A percentile compares a stretch with the other conserved stretches of the same genome.
Evolutionary conservation across 1,284 basidiomycete species (phyloP).

Genomic region (Veloboletus limbatus): DNA sequence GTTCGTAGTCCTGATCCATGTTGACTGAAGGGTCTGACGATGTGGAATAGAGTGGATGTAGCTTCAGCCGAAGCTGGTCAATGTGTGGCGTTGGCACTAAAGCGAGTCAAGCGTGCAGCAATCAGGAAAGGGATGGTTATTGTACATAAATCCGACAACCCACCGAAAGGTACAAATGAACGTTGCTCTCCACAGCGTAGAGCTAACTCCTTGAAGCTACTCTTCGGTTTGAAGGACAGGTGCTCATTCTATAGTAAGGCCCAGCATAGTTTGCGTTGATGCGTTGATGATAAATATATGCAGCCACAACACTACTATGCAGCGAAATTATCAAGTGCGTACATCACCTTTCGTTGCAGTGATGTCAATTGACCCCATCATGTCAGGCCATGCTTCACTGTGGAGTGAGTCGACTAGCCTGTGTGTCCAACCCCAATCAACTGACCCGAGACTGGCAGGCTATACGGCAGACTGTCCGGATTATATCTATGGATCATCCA

Average conservation of each 20-base stretch:
- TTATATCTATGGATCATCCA: slow-evolving; percentile 85
- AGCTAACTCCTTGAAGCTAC: slow-evolving; percentile 49
- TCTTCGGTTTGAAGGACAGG: slow-evolving; percentile 79
- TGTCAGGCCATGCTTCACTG: slow-evolving; percentile 80
- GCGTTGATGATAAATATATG: slow-evolving; percentile 21
- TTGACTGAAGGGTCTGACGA: slow-evolving; percentile 2
- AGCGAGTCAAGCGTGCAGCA: slow-evolving; percentile 78
- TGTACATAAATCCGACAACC: slow-evolving; percentile 74
- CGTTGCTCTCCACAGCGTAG: not conserved
- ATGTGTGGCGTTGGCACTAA: slow-evolving; percentile 91
- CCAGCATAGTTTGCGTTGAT: not conserved
- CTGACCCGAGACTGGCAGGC: slow-evolving; percentile 45
- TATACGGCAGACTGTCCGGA: slow-evolving; percentile 86
- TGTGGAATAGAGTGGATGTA: slow-evolving; percentile 66
- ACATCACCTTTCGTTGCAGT: not conserved
- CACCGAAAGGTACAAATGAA: slow-evolving; percentile 59
- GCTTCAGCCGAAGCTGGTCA: slow-evolving; percentile 90
- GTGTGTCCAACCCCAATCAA: not conserved
- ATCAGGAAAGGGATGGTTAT: slow-evolving; percentile 96
- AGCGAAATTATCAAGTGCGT: slow-evolving; percentile 82
- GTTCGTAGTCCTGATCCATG: slow-evolving; percentile 35
- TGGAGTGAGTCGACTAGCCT: slow-evolving; percentile 50
- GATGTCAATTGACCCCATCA: slow-evolving; percentile 13
- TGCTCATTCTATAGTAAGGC: slow-evolving; percentile 77
- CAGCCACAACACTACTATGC: slow-evolving; percentile 90